Conservation (phyloP, 345 rosid genomes). For the Salix udensis region DNA sequence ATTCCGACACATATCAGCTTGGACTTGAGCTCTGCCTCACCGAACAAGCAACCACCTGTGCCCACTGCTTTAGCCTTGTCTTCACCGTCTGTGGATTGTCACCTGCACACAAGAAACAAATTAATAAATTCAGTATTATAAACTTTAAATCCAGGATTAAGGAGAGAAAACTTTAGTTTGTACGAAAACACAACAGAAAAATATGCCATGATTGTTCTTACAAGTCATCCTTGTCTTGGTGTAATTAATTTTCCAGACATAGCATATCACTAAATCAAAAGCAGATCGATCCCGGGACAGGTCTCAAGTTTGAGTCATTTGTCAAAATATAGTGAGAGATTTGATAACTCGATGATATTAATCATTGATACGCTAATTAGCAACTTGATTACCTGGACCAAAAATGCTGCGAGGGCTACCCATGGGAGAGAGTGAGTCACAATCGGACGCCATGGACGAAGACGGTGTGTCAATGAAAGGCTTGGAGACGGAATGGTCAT, state of each 20-base stretch:
- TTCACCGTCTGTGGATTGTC: slow-evolving; percentile 80
- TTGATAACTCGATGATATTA: background rate
- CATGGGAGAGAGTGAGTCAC: slow-evolving; percentile 43
- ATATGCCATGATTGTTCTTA: background rate
- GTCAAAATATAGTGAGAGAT: background rate
- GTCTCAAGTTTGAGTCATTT: background rate
- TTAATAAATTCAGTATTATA: background rate
- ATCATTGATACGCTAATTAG: background rate
- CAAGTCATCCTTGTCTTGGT: background rate
- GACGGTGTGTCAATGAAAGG: slow-evolving; percentile 29
- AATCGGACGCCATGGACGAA: slow-evolving; percentile 42
- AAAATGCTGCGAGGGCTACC: slow-evolving; percentile 61
- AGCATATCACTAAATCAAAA: background rate
- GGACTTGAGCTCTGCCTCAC: slow-evolving; percentile 58
- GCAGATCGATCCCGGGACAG: background rate
- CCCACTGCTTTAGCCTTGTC: slow-evolving; percentile 88
- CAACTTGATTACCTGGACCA: slow-evolving; percentile 33
- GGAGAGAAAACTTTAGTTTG: background rate
- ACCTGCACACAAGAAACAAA: slow-evolving; percentile 33
- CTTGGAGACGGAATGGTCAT: slow-evolving; percentile 43
- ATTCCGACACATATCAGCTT: background rate
- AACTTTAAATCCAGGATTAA: background rate
- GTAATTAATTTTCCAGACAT: background rate
- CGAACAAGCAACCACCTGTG: slow-evolving; percentile 90
- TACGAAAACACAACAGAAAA: background rate